Conservation (phyloP, 345 rosid genomes). For the Abelmoschus esculentus region DNA sequence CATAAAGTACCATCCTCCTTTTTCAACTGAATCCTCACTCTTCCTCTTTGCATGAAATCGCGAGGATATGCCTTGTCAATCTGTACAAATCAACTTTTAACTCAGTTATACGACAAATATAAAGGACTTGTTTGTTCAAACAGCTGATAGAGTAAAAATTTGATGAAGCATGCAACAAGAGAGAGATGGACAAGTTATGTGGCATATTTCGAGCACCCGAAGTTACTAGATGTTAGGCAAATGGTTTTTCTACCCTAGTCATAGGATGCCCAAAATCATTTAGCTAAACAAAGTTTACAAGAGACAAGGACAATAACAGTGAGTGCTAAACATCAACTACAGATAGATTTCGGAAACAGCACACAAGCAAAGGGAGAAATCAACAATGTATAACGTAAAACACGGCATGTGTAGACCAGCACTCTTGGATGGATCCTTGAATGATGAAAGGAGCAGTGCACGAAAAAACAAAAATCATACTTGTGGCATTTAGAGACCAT, state of each 20-base stretch:
- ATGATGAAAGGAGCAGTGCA: neutral
- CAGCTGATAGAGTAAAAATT: neutral
- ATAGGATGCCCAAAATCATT: neutral
- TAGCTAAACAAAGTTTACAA: neutral
- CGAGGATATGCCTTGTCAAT: slow-evolving; percentile 90
- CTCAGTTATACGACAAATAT: neutral
- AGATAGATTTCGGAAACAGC: neutral
- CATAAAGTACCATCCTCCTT: slow-evolving; percentile 73
- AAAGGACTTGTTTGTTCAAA: neutral
- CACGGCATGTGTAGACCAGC: neutral
- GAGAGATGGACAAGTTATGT: neutral
- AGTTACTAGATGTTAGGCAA: neutral
- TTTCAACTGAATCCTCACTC: slow-evolving; percentile 77
- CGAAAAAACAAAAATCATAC: neutral
- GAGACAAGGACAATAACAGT: neutral
- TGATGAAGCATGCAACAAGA: neutral
- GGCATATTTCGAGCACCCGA: neutral
- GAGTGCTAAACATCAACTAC: neutral
- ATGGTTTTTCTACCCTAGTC: neutral
- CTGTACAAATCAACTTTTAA: slow-evolving; percentile 24
- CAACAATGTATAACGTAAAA: neutral
- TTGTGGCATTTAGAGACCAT: neutral
- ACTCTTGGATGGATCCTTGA: neutral
- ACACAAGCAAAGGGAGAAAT: neutral
- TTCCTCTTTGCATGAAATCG: slow-evolving; percentile 92